Base-by-base conservation (phyloP, 768 basidiomycete genomes). In the Amanita fuliginea region DNA sequence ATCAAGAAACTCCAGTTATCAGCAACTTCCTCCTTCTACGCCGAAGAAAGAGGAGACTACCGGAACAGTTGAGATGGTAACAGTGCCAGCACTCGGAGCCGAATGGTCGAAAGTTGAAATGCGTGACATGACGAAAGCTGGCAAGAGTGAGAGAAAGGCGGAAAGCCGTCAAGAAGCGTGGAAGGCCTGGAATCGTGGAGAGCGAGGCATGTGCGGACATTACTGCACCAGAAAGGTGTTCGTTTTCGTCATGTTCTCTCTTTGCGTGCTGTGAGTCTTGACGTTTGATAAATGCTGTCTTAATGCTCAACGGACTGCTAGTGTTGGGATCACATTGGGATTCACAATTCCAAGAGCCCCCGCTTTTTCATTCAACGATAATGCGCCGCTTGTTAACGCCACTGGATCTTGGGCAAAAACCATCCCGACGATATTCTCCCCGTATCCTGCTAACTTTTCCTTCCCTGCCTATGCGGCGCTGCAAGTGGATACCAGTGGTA, bases 51-150 rank as follows among this genome's bases (percentile, higher is more conserved):
- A 74, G 22, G 69, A 70, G 51, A 58, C 9, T 14, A 49, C 57
- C 3, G 70, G 70, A 8, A 79, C 77, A 3, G 86, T 92, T 19
- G 93, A 97, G 64, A 73, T 94, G 63, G 84, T 95, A 39, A 95
- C 93, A 0, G 90, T 96, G 0, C 93, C 93, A 2, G 87, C 87
- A 2, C 72, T 97, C 2, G 93, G 93, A 16, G 69, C 93, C 0
- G 93, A 97, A 67, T 97, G 93, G 93, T 76, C 76, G 21, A 79
- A 80, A 44, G 68, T 75, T 16, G 93, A 97, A 62, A 65, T 96
- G 63, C 76, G 74, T 42, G 75, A 76, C 33, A 85, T 90, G 77
- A 86, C 84, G 1, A 84, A 81, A 58, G 67, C 79, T 2, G 86
- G 78, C 4, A 77, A 76, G 60, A 71, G 75, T 24, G 83, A 89